Percentiles rank a stretch among this genome's conserved stretches.
Evolutionary conservation across 257 asterid genomes (phyloP).

Genomic region (Anisodus acutangulus): DNA sequence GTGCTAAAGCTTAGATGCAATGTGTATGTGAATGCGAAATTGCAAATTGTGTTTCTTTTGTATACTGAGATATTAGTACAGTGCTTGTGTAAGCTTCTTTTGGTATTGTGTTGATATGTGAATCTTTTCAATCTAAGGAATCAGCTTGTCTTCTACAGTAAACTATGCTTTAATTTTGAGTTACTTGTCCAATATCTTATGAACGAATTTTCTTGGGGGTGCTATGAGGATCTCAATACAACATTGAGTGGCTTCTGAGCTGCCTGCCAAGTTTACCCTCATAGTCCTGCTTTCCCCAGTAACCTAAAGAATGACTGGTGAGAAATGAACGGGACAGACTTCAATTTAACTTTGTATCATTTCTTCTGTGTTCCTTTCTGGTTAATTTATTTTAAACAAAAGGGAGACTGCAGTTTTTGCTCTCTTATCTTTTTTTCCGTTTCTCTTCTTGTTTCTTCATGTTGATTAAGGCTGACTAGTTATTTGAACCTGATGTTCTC

Average conservation of each 20-base stretch:
- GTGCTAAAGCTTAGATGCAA: neutral
- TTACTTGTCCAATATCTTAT: neutral
- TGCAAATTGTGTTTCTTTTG: neutral
- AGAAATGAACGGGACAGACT: neutral
- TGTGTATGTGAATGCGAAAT: neutral
- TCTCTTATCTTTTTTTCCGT: neutral
- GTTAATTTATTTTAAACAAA: too few species aligned
- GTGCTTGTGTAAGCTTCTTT: neutral
- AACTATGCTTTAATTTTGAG: neutral
- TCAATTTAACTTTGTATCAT: neutral
- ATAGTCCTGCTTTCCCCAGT: too few species aligned
- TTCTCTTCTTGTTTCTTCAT: neutral
- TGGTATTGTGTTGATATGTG: neutral
- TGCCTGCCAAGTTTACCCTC: neutral
- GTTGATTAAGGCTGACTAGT: neutral
- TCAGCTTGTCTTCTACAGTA: neutral
- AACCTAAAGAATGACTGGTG: neutral
- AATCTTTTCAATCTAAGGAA: neutral
- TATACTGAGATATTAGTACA: constrained; percentile 14
- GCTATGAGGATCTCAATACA: neutral
- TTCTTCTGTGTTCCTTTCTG: neutral
- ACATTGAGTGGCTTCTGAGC: neutral
- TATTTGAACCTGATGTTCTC: neutral
- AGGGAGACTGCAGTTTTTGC: too few species aligned
- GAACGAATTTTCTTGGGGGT: neutral